These are phyloP conservation scores for Ceratobasidium sp. DNA, from an alignment of 1,284 basidiomycete species.

Conservation along the genomic window DNA sequence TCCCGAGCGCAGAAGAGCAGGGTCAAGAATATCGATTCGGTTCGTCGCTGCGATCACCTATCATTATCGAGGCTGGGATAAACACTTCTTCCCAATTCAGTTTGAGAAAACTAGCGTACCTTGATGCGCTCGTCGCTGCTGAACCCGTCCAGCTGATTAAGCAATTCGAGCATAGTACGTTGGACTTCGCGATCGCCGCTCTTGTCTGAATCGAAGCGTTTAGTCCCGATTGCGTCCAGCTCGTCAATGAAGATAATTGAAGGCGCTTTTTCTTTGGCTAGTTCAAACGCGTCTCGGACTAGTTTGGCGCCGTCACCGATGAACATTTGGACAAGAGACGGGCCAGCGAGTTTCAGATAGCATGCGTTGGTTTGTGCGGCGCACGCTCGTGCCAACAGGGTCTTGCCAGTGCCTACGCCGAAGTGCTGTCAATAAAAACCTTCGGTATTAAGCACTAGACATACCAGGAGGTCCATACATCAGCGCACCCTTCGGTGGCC, in stretches of 20 bases:
- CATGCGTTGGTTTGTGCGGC: conserved; percentile 85
- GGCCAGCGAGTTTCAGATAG: conserved; percentile 82
- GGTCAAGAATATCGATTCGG: conserved; percentile 96
- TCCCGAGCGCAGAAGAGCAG: conserved; percentile 78
- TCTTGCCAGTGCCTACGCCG: conserved; percentile 75
- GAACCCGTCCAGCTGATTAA: conserved; percentile 83
- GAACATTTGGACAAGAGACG: conserved; percentile 84
- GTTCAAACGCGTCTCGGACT: conserved; percentile 79
- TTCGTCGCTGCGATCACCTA: conserved; percentile 99
- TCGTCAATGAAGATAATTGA: conserved; percentile 87
- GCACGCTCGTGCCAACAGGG: conserved; percentile 78
- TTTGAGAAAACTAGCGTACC: conserved; percentile 60
- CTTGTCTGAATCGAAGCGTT: conserved; percentile 83
- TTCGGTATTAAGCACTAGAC: conserved; percentile 45
- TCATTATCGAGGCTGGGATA: conserved; percentile 5
- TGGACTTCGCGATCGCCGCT: conserved; percentile 83
- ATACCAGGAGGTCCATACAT: conserved; percentile 83
- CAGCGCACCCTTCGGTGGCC: conserved; percentile 78
- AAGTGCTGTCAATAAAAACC: background rate
- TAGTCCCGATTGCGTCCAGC: conserved; percentile 82
- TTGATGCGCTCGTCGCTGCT: conserved; percentile 97
- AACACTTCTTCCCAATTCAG: background rate
- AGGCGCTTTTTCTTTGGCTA: conserved; percentile 81
- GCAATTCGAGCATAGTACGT: conserved; percentile 80
- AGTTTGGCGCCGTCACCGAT: conserved; percentile 85